These are phyloP conservation scores for Corylus avellana DNA, from an alignment of 306 rosid genomes.

Conservation along the genomic window DNA sequence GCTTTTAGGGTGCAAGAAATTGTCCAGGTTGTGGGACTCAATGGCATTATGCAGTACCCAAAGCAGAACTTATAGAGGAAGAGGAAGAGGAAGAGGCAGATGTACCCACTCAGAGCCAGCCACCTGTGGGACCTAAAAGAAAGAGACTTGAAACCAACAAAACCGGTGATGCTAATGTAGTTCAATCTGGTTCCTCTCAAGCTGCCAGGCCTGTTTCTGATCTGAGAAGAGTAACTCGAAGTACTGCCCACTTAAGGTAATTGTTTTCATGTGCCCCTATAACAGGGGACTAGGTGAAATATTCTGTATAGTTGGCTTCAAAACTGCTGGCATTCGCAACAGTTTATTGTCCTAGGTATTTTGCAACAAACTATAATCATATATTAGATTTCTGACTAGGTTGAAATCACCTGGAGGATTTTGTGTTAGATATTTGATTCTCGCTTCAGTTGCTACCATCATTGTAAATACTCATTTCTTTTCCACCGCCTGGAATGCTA, in stretches of 20 bases:
- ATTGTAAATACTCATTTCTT: not conserved
- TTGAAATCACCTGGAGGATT: not conserved
- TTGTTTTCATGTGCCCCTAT: not conserved
- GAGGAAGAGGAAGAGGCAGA: slow-evolving; percentile 38
- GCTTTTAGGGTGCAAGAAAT: slow-evolving; percentile 51
- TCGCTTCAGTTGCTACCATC: not conserved
- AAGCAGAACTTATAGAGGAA: slow-evolving; percentile 42
- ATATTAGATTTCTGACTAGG: not conserved
- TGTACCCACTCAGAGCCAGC: slow-evolving; percentile 37
- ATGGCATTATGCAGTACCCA: slow-evolving; percentile 52
- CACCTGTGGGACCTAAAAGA: slow-evolving; percentile 38
- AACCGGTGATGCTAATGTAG: slow-evolving; percentile 33
- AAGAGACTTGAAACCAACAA: slow-evolving; percentile 35
- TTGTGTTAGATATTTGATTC: not conserved
- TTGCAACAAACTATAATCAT: not conserved
- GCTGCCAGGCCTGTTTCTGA: slow-evolving; percentile 25
- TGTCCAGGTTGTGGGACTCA: slow-evolving; percentile 71
- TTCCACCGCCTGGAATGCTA: not conserved
- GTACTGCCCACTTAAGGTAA: slow-evolving; percentile 10
- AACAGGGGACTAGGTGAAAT: not conserved
- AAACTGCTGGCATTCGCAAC: not conserved
- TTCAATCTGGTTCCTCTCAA: slow-evolving; percentile 37
- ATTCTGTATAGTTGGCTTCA: not conserved
- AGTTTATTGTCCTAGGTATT: not conserved
- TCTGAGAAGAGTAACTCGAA: slow-evolving; percentile 43